Percentiles rank a stretch among this genome's conserved stretches.
Evolutionary conservation across 2,329 filamentous ascomycete genomes (phyloP).

Genomic region (Aspergillus japonicus): DNA sequence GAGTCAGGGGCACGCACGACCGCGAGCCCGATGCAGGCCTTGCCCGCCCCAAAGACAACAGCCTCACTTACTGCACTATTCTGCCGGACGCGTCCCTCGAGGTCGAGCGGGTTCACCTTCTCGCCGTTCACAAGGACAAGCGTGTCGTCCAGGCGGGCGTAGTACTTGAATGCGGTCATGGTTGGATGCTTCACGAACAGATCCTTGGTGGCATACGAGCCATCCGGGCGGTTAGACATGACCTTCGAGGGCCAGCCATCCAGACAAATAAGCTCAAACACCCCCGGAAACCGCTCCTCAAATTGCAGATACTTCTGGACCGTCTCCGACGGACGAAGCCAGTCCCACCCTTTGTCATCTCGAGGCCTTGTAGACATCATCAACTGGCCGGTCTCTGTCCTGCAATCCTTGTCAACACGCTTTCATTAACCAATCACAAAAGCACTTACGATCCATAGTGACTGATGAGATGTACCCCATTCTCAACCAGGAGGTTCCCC

Average conservation of each 20-base stretch:
- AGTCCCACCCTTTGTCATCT: slow-evolving; percentile 61
- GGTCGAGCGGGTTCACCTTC: slow-evolving; percentile 49
- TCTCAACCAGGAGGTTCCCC: slow-evolving; percentile 53
- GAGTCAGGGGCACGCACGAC: slow-evolving; percentile 53
- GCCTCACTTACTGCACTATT: slow-evolving; percentile 55
- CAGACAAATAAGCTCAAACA: slow-evolving; percentile 39
- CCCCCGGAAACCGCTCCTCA: slow-evolving; percentile 34
- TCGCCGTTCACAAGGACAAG: slow-evolving; percentile 52
- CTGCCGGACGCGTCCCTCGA: slow-evolving; percentile 57
- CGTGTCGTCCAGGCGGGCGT: slow-evolving; percentile 48
- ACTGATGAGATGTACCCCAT: slow-evolving; percentile 55
- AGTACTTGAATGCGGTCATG: slow-evolving; percentile 49
- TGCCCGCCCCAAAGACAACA: slow-evolving; percentile 57
- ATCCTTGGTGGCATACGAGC: slow-evolving; percentile 52
- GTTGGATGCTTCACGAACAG: slow-evolving; percentile 49
- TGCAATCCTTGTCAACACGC: slow-evolving; percentile 19
- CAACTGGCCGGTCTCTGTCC: slow-evolving; percentile 61
- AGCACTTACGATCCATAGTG: slow-evolving; percentile 57
- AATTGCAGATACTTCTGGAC: slow-evolving; percentile 46
- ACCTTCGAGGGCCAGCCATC: slow-evolving; percentile 42
- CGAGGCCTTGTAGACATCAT: slow-evolving; percentile 59
- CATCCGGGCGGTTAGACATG: slow-evolving; percentile 47
- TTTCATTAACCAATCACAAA: not conserved
- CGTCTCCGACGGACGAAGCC: slow-evolving; percentile 48
- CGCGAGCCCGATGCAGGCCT: slow-evolving; percentile 53